Evolutionary conservation across 2,329 filamentous ascomycete species (phyloP), one percentile per base, ranked within the genome.

Genomic region (Ciborinia camelliae): DNA sequence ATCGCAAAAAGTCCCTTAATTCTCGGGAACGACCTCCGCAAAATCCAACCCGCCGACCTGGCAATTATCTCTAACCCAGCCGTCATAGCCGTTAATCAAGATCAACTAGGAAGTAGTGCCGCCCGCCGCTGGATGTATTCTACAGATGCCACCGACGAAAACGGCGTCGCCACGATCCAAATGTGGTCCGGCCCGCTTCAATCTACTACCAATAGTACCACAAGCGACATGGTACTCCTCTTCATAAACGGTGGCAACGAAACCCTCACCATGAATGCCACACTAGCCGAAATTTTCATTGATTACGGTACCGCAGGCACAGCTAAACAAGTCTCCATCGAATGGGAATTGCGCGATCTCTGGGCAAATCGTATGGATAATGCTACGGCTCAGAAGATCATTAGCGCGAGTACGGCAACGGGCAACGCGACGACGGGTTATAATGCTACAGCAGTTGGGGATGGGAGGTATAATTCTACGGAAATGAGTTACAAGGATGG

Each of bases 321-420:
- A 0, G 79, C 79, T 0, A 65, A 73, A 0, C 75, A 82, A 71
- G 72, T 79, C 0, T 71, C 75, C 30, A 72, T 78, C 67, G 75
- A 73, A 0, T 86, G 82, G 81, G 81, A 84, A 66, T 74, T 85
- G 7, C 80, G 80, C 55, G 82, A 86, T 70, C 75, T 86, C 1
- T 85, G 83, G 83, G 81, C 78, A 4, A 80, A 81, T 66, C 76
- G 83, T n/a, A 84, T 86, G 81, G 75, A 73, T 26, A 75, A 79
- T 53, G 76, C 73, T 3, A 77, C 79, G 47, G 81, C 82, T 0
- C 70, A 71, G 30, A 73, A 75, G 0, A 77, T 84, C 37, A 75
- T 84, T 15, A 75, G 78, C 59, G 78, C 78, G 0, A 78, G 74
- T 3, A 73, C 74, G 14, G 73, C 74, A 7, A 68, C 71, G 26